Base-by-base conservation (phyloP, 306 rosid genomes). In the Casuarina equisetifolia region DNA sequence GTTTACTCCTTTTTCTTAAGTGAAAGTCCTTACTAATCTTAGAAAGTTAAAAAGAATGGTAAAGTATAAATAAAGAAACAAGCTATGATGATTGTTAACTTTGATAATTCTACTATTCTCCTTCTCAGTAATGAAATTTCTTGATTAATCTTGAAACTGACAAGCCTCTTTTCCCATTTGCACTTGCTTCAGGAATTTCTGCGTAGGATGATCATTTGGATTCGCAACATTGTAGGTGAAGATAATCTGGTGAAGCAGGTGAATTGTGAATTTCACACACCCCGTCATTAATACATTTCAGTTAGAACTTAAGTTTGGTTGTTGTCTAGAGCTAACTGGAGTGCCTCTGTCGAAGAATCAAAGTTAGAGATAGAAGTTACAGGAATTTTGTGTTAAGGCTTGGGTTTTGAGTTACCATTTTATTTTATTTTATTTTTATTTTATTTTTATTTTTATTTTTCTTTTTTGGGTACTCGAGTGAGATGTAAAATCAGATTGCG, bases 401-500 rank as follows among this genome's bases (percentile, higher is more conserved):
- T 91, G 92, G 89, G 90, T 90, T 90, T 90, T 87, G 87, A 85
- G 90, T 87, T 84, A 84, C 82, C 63, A 72, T 80, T 91, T 89
- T 82, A 87, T 83, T 72, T 73, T 25, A 25, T 88, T 82, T 87
- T 80, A n/a, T n/a, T n/a, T n/a, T n/a, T n/a, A n/a, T n/a, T n/a
- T n/a, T n/a, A n/a, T n/a, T n/a, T n/a, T n/a, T n/a, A n/a, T n/a
- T 83, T 72, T 73, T 25, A 25, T 88, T 82, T 87, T 80, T 73
- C 72, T 73, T 82, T 88, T 53, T 7, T 83, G 69, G 88, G 88
- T 83, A 83, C 89, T 86, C 82, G 97, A 95, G 97, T 94, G 97
- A 92, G 97, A 90, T 94, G 97, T 95, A 92, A 89, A 95, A 95
- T 91, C 97, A 88, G 92, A 88, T 92, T 89, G 97, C 97, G 96